phyloP scores from a whole-genome alignment of 306 rosid genomes.

The Glycine soja region DNA sequence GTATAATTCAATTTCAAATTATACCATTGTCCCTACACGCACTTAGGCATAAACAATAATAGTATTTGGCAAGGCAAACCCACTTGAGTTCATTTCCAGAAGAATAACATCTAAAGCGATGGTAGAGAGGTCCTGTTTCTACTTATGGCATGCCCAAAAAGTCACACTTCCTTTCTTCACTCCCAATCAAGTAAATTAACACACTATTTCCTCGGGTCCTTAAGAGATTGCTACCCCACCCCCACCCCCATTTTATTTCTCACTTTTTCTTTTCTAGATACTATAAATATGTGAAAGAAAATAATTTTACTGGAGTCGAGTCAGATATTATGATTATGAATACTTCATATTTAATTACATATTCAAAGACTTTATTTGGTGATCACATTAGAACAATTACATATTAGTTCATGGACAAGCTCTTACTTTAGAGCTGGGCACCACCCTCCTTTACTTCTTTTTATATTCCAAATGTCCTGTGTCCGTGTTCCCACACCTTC shows the following conservation, averaged over 20 bases:
- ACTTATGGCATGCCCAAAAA: conserved; percentile 50
- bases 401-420: too few species aligned
- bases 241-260: neutral
- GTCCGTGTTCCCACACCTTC: conserved; percentile 42
- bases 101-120: neutral
- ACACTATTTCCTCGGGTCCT: conserved; percentile 39
- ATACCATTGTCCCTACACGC: conserved; percentile 1
- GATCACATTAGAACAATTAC: too few species aligned
- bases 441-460: conserved; percentile 39
- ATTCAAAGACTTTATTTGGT: too few species aligned
- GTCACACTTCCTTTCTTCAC: conserved; percentile 49
- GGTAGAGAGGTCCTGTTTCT: conserved; percentile 21
- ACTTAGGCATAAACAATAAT: neutral
- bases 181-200: conserved; percentile 37
- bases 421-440: conserved; percentile 40
- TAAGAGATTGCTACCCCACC: conserved; percentile 22
- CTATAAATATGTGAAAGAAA: too few species aligned
- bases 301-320: too few species aligned
- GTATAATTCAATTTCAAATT: neutral
- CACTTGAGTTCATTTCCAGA: neutral
- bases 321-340: too few species aligned
- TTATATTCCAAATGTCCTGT: conserved; percentile 54
- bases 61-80: too few species aligned
- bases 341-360: too few species aligned
- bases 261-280: neutral